Evolutionary conservation across 495 filamentous ascomycete species (phyloP), one percentile per base, ranked within the genome.

Genomic region (Xylaria flabelliformis): DNA sequence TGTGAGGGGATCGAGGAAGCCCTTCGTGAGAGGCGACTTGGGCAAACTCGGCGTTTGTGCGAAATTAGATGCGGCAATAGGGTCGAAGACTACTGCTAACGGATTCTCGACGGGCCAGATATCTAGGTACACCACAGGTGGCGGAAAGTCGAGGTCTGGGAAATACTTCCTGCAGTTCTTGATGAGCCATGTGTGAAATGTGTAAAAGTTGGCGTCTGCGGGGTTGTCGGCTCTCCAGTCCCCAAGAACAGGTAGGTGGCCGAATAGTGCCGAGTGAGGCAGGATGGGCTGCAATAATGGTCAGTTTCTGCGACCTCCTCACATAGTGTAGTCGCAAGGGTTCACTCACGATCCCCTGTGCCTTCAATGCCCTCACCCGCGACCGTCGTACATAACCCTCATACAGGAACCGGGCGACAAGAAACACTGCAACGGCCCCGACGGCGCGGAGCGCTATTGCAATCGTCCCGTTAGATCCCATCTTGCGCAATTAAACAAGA

Each of bases 51-150:
- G 71, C 53, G 50, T 56, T 19, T 73, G 70, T 5, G 73, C 73
- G 64, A 75, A 78, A 44, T 84, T 80, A 5, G 75, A 64, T 9
- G 81, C 80, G 8, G 82, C 67, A 3, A 79, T 72, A 39, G 84
- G 79, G 67, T 85, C 80, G 21, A 72, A 74, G 34, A 84, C 76
- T 3, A 84, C 53, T 3, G 80, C 72, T 34, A 83, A 53, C 9
- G 50, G 41, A 6, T 64, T 48, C 53, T 48, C 62, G 46, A 84
- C 71, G 0, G 86, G 86, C 84, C 85, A 88, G 17, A 81, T 64
- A 67, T 87, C 85, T 24, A 87, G 10, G 69, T 88, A 87, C 71
- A 80, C 69, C 0, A 80, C 72, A 12, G 77, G 75, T 3, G 79
- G 78, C 24, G 77, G 63, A n/a, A 29, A 63, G 7, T 75, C 74